These are phyloP conservation scores for Oxytropis ochrocephala DNA, from an alignment of 306 rosid species.

Conservation along the genomic window DNA sequence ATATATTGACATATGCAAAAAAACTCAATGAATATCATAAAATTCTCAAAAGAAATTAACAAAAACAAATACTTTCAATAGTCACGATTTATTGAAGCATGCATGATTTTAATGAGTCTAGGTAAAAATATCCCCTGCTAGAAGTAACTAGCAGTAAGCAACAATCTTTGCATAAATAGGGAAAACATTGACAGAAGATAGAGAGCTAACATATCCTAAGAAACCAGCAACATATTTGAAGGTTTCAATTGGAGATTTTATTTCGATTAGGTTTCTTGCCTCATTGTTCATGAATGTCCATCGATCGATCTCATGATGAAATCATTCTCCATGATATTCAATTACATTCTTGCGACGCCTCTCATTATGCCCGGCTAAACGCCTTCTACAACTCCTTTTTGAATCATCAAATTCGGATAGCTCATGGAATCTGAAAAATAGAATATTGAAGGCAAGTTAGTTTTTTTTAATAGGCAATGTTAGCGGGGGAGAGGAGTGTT, in stretches of 20 bases:
- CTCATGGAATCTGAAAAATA: constrained; percentile 60
- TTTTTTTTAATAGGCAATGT: too few relatives aligned
- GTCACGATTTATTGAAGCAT: not conserved
- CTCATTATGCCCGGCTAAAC: constrained; percentile 86
- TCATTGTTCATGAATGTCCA: not conserved
- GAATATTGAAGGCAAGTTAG: not conserved
- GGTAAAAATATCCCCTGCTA: not conserved
- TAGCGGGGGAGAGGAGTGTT: too few relatives aligned
- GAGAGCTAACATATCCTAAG: constrained; percentile 32
- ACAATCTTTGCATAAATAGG: not conserved
- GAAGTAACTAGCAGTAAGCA: not conserved
- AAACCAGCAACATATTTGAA: not conserved
- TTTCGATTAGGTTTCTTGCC: constrained; percentile 25
- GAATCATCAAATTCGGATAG: constrained; percentile 66
- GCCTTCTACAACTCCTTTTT: constrained; percentile 79
- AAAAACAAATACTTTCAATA: not conserved
- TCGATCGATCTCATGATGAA: not conserved
- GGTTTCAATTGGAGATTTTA: constrained; percentile 10
- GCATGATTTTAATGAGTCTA: not conserved
- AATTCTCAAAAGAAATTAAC: too few relatives aligned
- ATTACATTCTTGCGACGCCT: constrained; percentile 67
- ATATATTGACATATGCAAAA: too few relatives aligned
- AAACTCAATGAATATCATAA: too few relatives aligned
- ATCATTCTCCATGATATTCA: constrained; percentile 50
- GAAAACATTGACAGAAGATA: constrained; percentile 61